These are phyloP conservation scores for Agrocybe praecox DNA, from an alignment of 768 basidiomycete genomes.

Conservation along the genomic window DNA sequence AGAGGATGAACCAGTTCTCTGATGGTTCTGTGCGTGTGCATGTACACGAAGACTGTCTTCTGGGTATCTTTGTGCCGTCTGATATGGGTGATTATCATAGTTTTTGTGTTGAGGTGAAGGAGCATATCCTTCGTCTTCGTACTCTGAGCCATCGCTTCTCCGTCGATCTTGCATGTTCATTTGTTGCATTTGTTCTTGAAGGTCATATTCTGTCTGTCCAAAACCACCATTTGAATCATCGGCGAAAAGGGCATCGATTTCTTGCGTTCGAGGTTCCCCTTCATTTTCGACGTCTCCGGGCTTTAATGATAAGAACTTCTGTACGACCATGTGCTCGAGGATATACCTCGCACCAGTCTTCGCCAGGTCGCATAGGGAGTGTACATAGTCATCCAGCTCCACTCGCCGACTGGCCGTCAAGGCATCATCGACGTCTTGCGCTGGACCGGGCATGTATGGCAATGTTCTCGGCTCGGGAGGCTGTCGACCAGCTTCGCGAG, in stretches of 20 bases:
- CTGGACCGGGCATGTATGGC: slow-evolving; percentile 97
- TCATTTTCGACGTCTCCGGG: slow-evolving; percentile 84
- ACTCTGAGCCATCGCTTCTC: slow-evolving; percentile 66
- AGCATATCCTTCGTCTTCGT: slow-evolving; percentile 60
- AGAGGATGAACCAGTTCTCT: slow-evolving; percentile 50
- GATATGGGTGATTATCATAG: slow-evolving; percentile 43
- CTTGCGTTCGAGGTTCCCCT: slow-evolving; percentile 57
- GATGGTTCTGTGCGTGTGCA: slow-evolving; percentile 49
- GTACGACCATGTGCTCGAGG: slow-evolving; percentile 76
- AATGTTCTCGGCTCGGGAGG: slow-evolving; percentile 71
- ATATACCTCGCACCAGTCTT: slow-evolving; percentile 73
- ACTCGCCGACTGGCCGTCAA: slow-evolving; percentile 78
- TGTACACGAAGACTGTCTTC: slow-evolving; percentile 43
- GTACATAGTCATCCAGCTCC: slow-evolving; percentile 90
- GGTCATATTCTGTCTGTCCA: slow-evolving; percentile 33
- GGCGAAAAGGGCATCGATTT: slow-evolving; percentile 58
- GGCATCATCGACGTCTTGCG: slow-evolving; percentile 78
- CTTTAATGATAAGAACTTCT: slow-evolving; percentile 81
- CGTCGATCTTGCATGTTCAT: slow-evolving; percentile 48
- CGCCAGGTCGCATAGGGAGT: slow-evolving; percentile 75
- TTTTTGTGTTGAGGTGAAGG: slow-evolving; percentile 42
- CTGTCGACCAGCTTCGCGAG: slow-evolving; percentile 86
- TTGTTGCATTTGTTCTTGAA: slow-evolving; percentile 53
- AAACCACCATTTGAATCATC: slow-evolving; percentile 39
- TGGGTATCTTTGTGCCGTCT: slow-evolving; percentile 36